Evolutionary conservation across 768 basidiomycete species (phyloP), one percentile per base, ranked within the genome.

Genomic region (Suillus variegatus): DNA sequence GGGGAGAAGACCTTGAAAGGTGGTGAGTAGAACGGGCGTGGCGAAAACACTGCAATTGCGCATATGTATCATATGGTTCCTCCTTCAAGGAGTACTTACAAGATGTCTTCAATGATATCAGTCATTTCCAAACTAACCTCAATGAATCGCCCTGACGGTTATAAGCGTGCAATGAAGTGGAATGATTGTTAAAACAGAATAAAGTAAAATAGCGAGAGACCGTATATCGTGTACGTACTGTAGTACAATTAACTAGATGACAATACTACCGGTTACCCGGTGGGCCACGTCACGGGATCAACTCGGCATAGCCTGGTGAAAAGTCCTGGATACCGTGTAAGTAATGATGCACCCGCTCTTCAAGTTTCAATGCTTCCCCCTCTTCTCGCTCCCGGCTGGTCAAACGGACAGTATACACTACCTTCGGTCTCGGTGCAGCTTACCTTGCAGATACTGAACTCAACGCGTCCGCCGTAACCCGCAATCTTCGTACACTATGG

Each of bases 401-500:
- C 8, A 72, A 73, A 13, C 64, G 74, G 28, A 57, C 69, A 9
- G 70, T 64, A 12, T 79, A 74, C 61, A 52, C 71, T 28, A 70
- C 74, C 3, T 54, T 68, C 2, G 68, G 78, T 0, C 62, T 79
- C 18, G 75, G 76, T 0, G 71, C 71, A 4, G 73, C 78, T 35
- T 85, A 80, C 68, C 62, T 74, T 8, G 44, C 76, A 5, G 86
- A 87, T 67, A 71, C 71, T n/a, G 68, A 81, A 38, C 80, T 79
- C 68, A 83, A 85, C 69, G 85, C 84, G 13, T 82, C 83, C 51
- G 82, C 86, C 6, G 69, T 85, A 3, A 70, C 69, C 5, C 74
- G 86, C 62, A 86, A 83, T 71, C 56, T 82, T 60, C 77, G 83
- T 44, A 86, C 86, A 3, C 72, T 82, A 10, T 85, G 81, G 77